Conservation (phyloP, 2,329 filamentous ascomycete species). For the Bipolaris victoriae region DNA sequence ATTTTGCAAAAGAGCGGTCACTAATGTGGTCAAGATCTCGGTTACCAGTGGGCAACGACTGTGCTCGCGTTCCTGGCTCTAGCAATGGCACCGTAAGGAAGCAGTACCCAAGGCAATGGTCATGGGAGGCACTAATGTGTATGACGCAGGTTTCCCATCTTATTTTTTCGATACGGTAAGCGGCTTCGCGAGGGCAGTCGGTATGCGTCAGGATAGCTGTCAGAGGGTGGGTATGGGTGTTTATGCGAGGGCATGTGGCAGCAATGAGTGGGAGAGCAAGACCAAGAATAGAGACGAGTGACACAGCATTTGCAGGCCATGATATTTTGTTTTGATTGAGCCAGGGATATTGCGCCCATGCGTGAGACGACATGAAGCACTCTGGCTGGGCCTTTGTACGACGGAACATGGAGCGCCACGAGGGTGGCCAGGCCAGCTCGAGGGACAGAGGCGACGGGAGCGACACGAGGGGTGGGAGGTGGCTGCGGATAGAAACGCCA, state of each 20-base stretch:
- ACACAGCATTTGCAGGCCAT: slow-evolving; percentile 43
- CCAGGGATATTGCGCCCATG: slow-evolving; percentile 37
- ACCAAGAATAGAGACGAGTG: slow-evolving; percentile 45
- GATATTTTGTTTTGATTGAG: slow-evolving; percentile 44
- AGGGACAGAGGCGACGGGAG: slow-evolving; percentile 30
- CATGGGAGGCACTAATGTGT: slow-evolving; percentile 41
- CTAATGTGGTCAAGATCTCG: slow-evolving; percentile 51
- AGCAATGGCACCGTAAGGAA: slow-evolving; percentile 55
- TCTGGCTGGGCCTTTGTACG: slow-evolving; percentile 37
- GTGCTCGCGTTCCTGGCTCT: slow-evolving; percentile 57
- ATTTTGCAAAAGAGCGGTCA: slow-evolving; percentile 52
- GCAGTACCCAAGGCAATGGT: slow-evolving; percentile 29
- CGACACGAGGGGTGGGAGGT: slow-evolving; percentile 29
- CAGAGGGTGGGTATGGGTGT: slow-evolving; percentile 7
- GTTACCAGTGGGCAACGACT: slow-evolving; percentile 59
- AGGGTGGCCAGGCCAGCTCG: slow-evolving; percentile 44
- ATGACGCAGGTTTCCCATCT: slow-evolving; percentile 49
- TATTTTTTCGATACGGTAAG: slow-evolving; percentile 59
- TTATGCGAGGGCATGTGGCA: slow-evolving; percentile 17
- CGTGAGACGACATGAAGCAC: slow-evolving; percentile 47
- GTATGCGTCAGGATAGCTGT: slow-evolving; percentile 51
- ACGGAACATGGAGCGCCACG: slow-evolving; percentile 42
- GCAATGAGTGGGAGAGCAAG: slow-evolving; percentile 16
- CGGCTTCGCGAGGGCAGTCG: slow-evolving; percentile 55
- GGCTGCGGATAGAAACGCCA: slow-evolving; percentile 34